These are phyloP conservation scores for Fusarium succisae DNA, from an alignment of 2,329 filamentous ascomycete species.

Conservation along the genomic window DNA sequence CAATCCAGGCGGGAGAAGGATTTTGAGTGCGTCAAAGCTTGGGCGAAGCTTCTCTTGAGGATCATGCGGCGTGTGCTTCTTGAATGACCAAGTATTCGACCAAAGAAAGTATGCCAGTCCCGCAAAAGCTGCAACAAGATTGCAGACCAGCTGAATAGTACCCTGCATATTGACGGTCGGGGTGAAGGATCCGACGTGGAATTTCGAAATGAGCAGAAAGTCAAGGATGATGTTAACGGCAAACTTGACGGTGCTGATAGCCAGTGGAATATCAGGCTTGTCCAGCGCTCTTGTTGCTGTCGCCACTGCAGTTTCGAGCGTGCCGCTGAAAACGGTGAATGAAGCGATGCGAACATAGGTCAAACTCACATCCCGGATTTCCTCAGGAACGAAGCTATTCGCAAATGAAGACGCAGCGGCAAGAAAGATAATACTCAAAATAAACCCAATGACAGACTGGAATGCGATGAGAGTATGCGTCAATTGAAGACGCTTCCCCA, in stretches of 20 bases:
- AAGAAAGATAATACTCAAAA: slow-evolving; percentile 69
- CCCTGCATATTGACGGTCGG: slow-evolving; percentile 74
- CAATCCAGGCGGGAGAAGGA: slow-evolving; percentile 65
- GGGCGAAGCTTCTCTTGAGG: slow-evolving; percentile 43
- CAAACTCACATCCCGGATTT: slow-evolving; percentile 65
- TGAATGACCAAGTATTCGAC: slow-evolving; percentile 45
- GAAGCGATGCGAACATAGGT: slow-evolving; percentile 72
- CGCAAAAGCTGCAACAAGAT: slow-evolving; percentile 61
- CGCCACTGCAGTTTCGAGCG: slow-evolving; percentile 70
- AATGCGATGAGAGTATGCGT: slow-evolving; percentile 71
- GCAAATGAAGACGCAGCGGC: slow-evolving; percentile 65
- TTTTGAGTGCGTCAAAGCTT: slow-evolving; percentile 54
- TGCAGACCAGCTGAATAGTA: slow-evolving; percentile 69
- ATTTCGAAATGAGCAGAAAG: slow-evolving; percentile 71
- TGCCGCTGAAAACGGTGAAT: slow-evolving; percentile 69
- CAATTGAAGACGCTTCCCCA: slow-evolving; percentile 63
- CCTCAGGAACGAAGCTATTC: slow-evolving; percentile 68
- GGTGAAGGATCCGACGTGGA: slow-evolving; percentile 63
- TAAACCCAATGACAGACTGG: slow-evolving; percentile 64
- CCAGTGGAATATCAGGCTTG: slow-evolving; percentile 72
- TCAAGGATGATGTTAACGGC: slow-evolving; percentile 73
- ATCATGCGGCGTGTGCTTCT: not conserved
- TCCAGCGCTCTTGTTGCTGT: slow-evolving; percentile 72
- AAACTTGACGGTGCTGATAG: slow-evolving; percentile 72
- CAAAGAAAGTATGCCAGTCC: slow-evolving; percentile 70